phyloP scores from a whole-genome alignment of 768 basidiomycete genomes.

The Mycena polygramma region DNA sequence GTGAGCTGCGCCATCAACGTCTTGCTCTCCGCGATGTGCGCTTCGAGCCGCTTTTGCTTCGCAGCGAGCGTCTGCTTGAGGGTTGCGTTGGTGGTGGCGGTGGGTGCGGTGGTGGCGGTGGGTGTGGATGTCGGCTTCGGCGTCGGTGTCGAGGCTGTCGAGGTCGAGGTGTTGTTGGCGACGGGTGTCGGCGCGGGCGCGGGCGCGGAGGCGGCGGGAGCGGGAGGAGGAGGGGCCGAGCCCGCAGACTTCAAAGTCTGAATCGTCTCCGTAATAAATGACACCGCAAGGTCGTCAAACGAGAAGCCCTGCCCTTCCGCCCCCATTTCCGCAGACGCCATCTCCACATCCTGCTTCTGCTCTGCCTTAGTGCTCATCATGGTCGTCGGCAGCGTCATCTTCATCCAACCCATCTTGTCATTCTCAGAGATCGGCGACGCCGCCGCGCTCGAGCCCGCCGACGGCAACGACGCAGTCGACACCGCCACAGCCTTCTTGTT shows the following conservation, averaged over 20 bases:
- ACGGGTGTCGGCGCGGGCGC: neutral
- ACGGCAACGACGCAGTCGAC: neutral
- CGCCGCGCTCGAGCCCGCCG: too few relatives aligned
- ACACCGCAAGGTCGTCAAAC: constrained; percentile 68
- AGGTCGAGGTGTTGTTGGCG: neutral
- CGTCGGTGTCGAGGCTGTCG: constrained; percentile 29
- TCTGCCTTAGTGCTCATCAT: neutral
- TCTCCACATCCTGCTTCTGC: too few relatives aligned
- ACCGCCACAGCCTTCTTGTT: constrained; percentile 23
- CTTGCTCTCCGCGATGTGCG: constrained; percentile 68
- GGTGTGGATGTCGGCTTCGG: too few relatives aligned
- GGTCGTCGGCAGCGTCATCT: too few relatives aligned
- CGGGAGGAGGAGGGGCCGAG: constrained; percentile 34
- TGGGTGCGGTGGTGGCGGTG: neutral
- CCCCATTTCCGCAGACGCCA: too few relatives aligned
- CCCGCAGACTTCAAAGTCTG: constrained; percentile 50
- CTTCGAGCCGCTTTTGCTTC: constrained; percentile 62
- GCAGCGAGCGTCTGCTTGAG: constrained; percentile 54
- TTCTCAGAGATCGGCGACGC: too few relatives aligned
- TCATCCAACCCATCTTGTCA: too few relatives aligned
- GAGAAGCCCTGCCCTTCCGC: constrained; percentile 8
- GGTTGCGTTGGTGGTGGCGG: constrained; percentile 5
- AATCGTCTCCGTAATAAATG: constrained; percentile 71
- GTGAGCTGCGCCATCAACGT: constrained; percentile 60
- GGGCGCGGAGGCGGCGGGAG: constrained; percentile 11